Evolutionary conservation across 2,329 filamentous ascomycete species (phyloP).

Genomic region (Paradendryphiella salina): DNA sequence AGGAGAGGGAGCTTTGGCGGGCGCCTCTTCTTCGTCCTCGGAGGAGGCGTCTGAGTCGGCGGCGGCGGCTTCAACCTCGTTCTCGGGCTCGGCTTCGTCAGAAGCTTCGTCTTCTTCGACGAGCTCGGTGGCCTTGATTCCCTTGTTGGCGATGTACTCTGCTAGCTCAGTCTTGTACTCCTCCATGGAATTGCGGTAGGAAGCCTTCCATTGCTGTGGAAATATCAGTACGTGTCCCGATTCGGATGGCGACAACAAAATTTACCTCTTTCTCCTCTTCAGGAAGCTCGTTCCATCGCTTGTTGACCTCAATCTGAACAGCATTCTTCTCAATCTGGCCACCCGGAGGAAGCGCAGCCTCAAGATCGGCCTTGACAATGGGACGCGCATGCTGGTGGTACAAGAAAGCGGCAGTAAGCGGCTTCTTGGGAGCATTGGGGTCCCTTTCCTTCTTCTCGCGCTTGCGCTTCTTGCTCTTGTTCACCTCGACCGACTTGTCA

Average conservation of each 20-base stretch:
- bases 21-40: slow-evolving; percentile 39
- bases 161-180: slow-evolving; percentile 60
- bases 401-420: slow-evolving; percentile 91
- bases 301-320: slow-evolving; percentile 83
- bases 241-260: slow-evolving; percentile 3
- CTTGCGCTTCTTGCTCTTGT: slow-evolving; percentile 67
- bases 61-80: slow-evolving; percentile 41
- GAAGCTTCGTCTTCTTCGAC: slow-evolving; percentile 45
- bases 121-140: slow-evolving; percentile 48
- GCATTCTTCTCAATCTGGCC: slow-evolving; percentile 78
- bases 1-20: slow-evolving; percentile 44
- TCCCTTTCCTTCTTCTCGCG: slow-evolving; percentile 77
- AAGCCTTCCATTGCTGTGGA: slow-evolving; percentile 46
- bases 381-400: slow-evolving; percentile 88
- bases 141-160: slow-evolving; percentile 58
- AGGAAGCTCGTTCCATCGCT: slow-evolving; percentile 79
- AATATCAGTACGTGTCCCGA: background rate
- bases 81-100: slow-evolving; percentile 28
- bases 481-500: slow-evolving; percentile 16
- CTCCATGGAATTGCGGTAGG: slow-evolving; percentile 59
- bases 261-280: slow-evolving; percentile 70
- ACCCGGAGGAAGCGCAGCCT: slow-evolving; percentile 58
- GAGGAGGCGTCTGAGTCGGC: slow-evolving; percentile 50
- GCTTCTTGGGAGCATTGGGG: slow-evolving; percentile 92
- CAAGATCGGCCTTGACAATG: slow-evolving; percentile 72